phyloP scores from a whole-genome alignment of 2,329 filamentous ascomycete genomes.

The Pseudogymnoascus sp. region DNA sequence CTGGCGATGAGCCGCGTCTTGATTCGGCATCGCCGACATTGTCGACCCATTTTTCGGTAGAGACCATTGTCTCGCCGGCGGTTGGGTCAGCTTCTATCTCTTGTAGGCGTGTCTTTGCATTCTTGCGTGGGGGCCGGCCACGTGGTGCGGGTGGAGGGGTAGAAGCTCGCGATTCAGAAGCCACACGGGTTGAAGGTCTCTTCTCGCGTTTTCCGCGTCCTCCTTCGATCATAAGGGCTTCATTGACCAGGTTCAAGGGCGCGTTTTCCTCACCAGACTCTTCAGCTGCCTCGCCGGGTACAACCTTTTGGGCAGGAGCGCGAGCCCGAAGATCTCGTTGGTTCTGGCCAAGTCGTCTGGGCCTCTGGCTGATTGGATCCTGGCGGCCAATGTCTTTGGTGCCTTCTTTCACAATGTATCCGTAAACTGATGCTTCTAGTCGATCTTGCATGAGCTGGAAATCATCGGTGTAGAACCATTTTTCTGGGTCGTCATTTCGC shows the following conservation, averaged over 20 bases:
- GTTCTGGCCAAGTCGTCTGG: conserved; percentile 13
- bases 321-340: conserved; percentile 7
- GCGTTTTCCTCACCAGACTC: conserved; percentile 9
- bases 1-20: not conserved
- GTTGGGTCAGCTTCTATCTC: conserved; percentile 5
- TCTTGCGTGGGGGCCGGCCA: not conserved
- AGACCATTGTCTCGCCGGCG: conserved; percentile 8
- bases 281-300: conserved; percentile 18
- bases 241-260: not conserved
- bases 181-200: not conserved
- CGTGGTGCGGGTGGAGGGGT: conserved; percentile 20
- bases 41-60: conserved; percentile 1
- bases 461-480: conserved; percentile 10
- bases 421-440: conserved; percentile 52
- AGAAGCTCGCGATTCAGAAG: conserved; percentile 16
- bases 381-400: conserved; percentile 52
- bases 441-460: conserved; percentile 39
- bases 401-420: conserved; percentile 54
- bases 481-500: not conserved
- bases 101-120: conserved; percentile 9
- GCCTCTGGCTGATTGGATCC: conserved; percentile 47
- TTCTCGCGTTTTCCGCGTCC: conserved; percentile 13
- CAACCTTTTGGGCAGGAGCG: conserved; percentile 9
- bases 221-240: conserved; percentile 12
- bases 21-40: conserved; percentile 1